Evolutionary conservation across 805 yeast genomes (phyloP), one percentile per base, ranked within the genome.

Genomic region (Tetrapisispora namnaoensis): DNA sequence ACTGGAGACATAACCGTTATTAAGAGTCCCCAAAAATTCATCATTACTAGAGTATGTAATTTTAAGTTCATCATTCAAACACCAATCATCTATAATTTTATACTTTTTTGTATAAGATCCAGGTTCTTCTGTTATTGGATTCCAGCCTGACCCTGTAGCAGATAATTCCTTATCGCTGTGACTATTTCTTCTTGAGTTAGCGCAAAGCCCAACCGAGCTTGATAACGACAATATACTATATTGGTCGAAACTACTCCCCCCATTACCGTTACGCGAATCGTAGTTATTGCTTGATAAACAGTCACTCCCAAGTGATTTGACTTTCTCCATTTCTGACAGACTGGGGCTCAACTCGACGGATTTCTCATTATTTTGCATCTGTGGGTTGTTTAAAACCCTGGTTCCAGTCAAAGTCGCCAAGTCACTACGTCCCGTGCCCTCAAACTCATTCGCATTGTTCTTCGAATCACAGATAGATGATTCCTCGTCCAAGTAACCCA

Each of bases 1-100:
- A 6, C 32, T 27, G 14, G 38, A 37, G 30, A 17, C 7, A 22
- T 27, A 20, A 14, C 21, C n/a, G 4, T 38, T 40, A 27, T n/a
- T 20, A 17, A 14, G 45, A 17, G 18, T 24, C n/a, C 9, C 24
- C 14, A 40, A 37, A 39, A 3, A 42, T 32, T 7, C 43, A 48
- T 30, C 42, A 42, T 20, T 46, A 21, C 14, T 48, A 34, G 34
- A 40, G 36, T 27, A 36, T 21, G 18, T 46, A 14, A 36, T 30
- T 21, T 53, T 53, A 16, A 45, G n/a, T 28, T 46, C 49, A 47
- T 51, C 55, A 11, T 53, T 54, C 41, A 55, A 17, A 42, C 60
- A 56, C 62, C 62, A 58, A 27, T 55, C 60, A 43, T 58, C 62
- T 37, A 58, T 54, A n/a, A 53, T 47, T 44, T 58, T 55, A 3